Conservation (phyloP, 345 rosid genomes). For the Citrus unshiu region DNA sequence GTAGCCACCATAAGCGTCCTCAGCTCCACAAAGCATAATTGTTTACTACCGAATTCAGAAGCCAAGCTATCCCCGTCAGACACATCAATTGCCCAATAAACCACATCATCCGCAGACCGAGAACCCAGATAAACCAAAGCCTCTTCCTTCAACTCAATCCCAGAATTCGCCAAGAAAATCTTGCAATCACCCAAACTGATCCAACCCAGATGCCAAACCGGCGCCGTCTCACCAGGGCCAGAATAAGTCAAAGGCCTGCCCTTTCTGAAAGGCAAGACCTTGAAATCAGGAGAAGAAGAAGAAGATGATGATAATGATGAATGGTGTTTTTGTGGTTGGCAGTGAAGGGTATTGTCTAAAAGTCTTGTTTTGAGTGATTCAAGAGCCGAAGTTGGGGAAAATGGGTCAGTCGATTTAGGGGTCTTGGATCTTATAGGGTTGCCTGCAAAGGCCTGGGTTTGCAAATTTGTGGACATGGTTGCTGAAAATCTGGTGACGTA, state of each 20-base stretch:
- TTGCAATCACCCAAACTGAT: slow-evolving; percentile 61
- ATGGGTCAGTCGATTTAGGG: slow-evolving; percentile 53
- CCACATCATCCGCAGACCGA: slow-evolving; percentile 48
- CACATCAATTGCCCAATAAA: slow-evolving; percentile 82
- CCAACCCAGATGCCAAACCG: slow-evolving; percentile 84
- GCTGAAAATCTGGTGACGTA: slow-evolving; percentile 17
- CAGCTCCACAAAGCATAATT: slow-evolving; percentile 74
- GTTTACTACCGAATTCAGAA: slow-evolving; percentile 38
- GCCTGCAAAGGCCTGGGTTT: slow-evolving; percentile 81
- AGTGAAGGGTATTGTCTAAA: slow-evolving; percentile 31
- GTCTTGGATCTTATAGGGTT: slow-evolving; percentile 57
- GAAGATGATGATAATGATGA: background rate
- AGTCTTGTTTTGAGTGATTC: slow-evolving; percentile 61
- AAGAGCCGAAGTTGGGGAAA: slow-evolving; percentile 59
- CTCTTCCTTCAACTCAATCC: slow-evolving; percentile 51
- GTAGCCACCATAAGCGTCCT: slow-evolving; percentile 93
- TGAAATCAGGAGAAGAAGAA: slow-evolving; percentile 48
- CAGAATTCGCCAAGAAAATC: slow-evolving; percentile 33
- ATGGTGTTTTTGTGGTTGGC: slow-evolving; percentile 16
- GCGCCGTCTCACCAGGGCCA: slow-evolving; percentile 32
- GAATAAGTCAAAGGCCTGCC: slow-evolving; percentile 80
- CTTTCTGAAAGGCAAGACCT: slow-evolving; percentile 73
- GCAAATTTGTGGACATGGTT: slow-evolving; percentile 61
- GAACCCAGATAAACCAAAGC: slow-evolving; percentile 80
- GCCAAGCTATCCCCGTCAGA: slow-evolving; percentile 36